phyloP scores from a whole-genome alignment of 257 asterid genomes.

The Fraxinus pennsylvanica region DNA sequence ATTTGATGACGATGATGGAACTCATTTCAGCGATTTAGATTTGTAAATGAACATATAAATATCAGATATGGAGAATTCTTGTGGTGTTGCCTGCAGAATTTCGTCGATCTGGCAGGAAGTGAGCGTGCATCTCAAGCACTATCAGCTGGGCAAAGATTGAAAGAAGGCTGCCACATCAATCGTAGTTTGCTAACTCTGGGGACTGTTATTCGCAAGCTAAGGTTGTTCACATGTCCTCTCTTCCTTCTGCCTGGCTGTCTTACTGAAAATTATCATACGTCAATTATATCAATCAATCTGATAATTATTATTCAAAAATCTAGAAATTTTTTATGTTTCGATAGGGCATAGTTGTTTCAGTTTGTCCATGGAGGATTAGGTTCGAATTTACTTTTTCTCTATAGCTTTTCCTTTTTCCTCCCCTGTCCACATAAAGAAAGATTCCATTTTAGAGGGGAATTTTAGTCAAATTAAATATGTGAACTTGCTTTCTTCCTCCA shows the following conservation, averaged over 20 bases:
- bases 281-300: not conserved
- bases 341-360: constrained; percentile 12
- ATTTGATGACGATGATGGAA: constrained; percentile 23
- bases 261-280: constrained; percentile 4
- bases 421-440: not conserved
- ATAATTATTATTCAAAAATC: not conserved
- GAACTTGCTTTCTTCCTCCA: constrained; percentile 15
- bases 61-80: constrained; percentile 12
- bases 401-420: constrained; percentile 10
- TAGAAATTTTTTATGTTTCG: constrained; percentile 9
- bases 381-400: not conserved
- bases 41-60: constrained; percentile 2
- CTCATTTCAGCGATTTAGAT: constrained; percentile 20
- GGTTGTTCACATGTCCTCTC: constrained; percentile 30
- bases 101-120: constrained; percentile 98
- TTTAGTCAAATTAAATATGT: constrained; percentile 12
- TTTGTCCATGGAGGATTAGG: constrained; percentile 11
- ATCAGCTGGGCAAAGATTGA: constrained; percentile 92
- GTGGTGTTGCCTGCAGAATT: constrained; percentile 62
- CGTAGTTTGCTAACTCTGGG: constrained; percentile 86
- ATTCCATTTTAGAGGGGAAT: constrained; percentile 13
- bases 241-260: constrained; percentile 12
- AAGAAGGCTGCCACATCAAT: constrained; percentile 98
- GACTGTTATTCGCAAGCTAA: constrained; percentile 60
- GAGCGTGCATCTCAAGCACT: constrained; percentile 98